Base-by-base conservation (phyloP, 2,329 filamentous ascomycete genomes). In the Purpureocillium lavendulum region DNA sequence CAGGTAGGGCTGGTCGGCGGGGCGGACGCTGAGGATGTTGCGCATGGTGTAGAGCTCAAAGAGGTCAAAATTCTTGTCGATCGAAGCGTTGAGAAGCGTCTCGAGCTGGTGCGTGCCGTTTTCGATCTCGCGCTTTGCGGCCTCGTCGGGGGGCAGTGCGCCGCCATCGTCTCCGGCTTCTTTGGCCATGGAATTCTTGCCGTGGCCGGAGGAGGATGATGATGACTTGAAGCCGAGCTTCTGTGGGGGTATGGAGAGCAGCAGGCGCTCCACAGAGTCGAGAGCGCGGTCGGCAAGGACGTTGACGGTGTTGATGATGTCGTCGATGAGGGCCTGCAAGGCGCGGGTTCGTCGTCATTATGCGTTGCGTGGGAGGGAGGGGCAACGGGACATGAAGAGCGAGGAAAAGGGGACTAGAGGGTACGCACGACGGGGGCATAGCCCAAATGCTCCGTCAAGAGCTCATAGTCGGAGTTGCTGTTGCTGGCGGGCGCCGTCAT, bases 271-370 rank as follows among this genome's bases (percentile, higher is more conserved):
- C 48, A 97, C 80, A 44, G 84, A 87, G 54, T 87, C 86, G 54
- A 95, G 81, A 39, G 87, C 89, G 60, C 84, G 84, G 64, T 94
- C 92, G 54, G 92, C 84, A 53, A 96, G 77, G 55, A 90, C 86
- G 68, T 97, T 98, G 61, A 96, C 80, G 40, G 84, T 85, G 70
- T 97, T 96, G 68, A 97, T 95, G 52, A 97, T 89, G 65, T 97
- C 90, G 76, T 98, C 92, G 56, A 98, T 84, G 32, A 98, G 78
- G 45, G 85, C 85, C 89, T 95, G 24, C 14, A 11, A 30, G n/a
- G n/a, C n/a, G n/a, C n/a, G n/a, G n/a, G n/a, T n/a, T n/a, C n/a
- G n/a, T n/a, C n/a, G n/a, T n/a, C n/a, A n/a, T n/a, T n/a, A n/a
- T n/a, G n/a, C n/a, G n/a, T n/a, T n/a, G 29, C 33, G 41, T 18